Evolutionary conservation across 2,329 filamentous ascomycete species (phyloP), one percentile per base, ranked within the genome.

Genomic region (Alternaria panax): DNA sequence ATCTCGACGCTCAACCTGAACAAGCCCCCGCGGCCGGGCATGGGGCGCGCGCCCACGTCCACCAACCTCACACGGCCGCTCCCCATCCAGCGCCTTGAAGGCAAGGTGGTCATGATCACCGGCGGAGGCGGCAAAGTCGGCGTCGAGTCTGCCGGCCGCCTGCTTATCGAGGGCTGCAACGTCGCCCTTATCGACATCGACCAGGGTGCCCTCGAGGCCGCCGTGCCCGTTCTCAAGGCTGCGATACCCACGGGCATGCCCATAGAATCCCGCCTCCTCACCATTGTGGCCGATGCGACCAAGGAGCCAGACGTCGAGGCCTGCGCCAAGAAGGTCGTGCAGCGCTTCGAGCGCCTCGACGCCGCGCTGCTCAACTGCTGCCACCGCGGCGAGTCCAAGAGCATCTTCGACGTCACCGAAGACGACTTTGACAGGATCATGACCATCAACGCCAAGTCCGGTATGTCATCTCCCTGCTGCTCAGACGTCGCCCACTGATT

Each of bases 351-450:
- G 24, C 64, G 57, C 32, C 41, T 77, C 24, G 74, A 77, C 34
- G 66, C 65, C 25, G 72, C 68, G 5, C 63, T 75, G 24, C 45
- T 75, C 43, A 74, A 73, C 38, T 72, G 70, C 9, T 69, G 69
- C 38, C 64, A 71, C n/a, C 61, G 66, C 24, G 70, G 70, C 9
- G 61, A 64, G 32, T 63, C 64, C 12, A 75, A 75, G 40, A 74
- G 69, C 48, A 62, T 80, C 28, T 69, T 79, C n/a, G 77, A 80
- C 32, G 76, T 74, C 9, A 71, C 64, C 11, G 75, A 72, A 43
- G 74, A 78, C 32, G 70, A 74, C 22, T 80, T 72, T 54, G 74
- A 79, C 36, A 66, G 66, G 38, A 68, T 79, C 18, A 79, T 80
- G 72, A 59, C 64, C 11, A 69, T 77, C 18, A 80, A 80, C 45